A percentile compares a stretch with the other conserved stretches of the same genome.
Conservation (phyloP, 139 green algal species). For the Mesotaenium endlicherianum region DNA sequence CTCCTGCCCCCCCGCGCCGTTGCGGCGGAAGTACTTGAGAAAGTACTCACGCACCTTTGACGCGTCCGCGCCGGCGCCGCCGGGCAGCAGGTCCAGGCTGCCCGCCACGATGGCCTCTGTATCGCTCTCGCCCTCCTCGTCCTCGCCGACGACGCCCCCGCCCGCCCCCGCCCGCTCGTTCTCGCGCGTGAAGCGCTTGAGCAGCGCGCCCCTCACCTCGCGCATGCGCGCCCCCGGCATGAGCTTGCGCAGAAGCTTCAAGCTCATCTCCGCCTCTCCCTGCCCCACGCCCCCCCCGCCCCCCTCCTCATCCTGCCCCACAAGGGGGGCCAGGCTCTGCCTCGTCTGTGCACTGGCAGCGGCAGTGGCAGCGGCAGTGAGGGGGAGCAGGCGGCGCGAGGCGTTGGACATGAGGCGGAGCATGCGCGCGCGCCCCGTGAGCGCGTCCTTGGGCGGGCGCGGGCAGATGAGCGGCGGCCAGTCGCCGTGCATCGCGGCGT, state of each 20-base stretch:
- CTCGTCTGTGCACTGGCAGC: too few species aligned
- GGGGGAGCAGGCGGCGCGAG: slow-evolving; percentile 18
- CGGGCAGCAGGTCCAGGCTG: background rate
- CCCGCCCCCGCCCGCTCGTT: background rate
- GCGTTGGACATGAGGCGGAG: slow-evolving; percentile 20
- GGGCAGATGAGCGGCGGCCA: slow-evolving; percentile 26
- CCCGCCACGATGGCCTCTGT: background rate
- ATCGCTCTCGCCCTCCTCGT: slow-evolving; percentile 4
- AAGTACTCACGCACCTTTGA: background rate
- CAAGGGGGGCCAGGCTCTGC: too few species aligned
- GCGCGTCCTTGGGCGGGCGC: background rate
- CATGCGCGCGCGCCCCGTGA: background rate
- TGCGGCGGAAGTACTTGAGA: background rate
- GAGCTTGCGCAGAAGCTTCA: slow-evolving; percentile 18
- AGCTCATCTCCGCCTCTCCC: background rate
- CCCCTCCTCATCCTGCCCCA: background rate
- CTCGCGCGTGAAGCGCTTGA: background rate
- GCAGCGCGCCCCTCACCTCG: background rate
- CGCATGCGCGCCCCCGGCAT: slow-evolving; percentile 10
- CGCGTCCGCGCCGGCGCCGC: background rate
- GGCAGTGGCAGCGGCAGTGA: background rate
- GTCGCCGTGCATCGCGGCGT: slow-evolving; percentile 4
- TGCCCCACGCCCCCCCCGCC: background rate
- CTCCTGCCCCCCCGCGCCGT: background rate
- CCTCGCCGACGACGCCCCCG: background rate